A percentile compares a stretch with the other conserved stretches of the same genome.
These are phyloP conservation scores for Hirschfeldia incana DNA, from an alignment of 345 rosid species.

Conservation along the genomic window DNA sequence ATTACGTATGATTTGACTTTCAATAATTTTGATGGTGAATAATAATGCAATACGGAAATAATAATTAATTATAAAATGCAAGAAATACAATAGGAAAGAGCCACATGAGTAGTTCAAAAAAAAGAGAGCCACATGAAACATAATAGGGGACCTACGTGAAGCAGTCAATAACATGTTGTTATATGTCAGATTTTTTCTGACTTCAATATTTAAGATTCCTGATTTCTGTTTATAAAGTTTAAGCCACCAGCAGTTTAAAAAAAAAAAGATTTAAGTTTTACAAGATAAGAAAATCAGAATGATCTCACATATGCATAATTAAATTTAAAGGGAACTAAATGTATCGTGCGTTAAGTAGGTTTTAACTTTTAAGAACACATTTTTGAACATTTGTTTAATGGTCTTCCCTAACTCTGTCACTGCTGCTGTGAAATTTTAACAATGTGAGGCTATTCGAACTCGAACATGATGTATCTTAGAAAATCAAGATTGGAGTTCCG, in stretches of 20 bases:
- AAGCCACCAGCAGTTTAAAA: neutral
- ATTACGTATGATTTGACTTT: conserved; percentile 8
- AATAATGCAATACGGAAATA: neutral
- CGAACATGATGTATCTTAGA: neutral
- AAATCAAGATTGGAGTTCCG: neutral
- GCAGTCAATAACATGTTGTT: neutral
- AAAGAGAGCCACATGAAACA: neutral
- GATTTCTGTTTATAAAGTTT: neutral
- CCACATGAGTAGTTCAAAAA: neutral
- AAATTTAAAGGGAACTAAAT: neutral
- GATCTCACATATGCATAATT: neutral
- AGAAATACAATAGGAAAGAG: neutral
- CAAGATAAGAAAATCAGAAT: neutral
- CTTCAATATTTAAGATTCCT: neutral
- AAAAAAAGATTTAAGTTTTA: neutral
- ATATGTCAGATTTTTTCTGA: neutral
- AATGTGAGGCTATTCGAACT: neutral
- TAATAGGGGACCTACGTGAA: neutral
- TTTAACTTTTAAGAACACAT: neutral
- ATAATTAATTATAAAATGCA: neutral
- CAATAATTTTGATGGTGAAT: neutral
- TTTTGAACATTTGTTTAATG: neutral
- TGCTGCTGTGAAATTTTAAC: neutral
- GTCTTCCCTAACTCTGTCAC: neutral
- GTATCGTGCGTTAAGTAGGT: neutral